Evolutionary conservation across 306 rosid species (phyloP).

Genomic region (Astragalus glycyphyllos): DNA sequence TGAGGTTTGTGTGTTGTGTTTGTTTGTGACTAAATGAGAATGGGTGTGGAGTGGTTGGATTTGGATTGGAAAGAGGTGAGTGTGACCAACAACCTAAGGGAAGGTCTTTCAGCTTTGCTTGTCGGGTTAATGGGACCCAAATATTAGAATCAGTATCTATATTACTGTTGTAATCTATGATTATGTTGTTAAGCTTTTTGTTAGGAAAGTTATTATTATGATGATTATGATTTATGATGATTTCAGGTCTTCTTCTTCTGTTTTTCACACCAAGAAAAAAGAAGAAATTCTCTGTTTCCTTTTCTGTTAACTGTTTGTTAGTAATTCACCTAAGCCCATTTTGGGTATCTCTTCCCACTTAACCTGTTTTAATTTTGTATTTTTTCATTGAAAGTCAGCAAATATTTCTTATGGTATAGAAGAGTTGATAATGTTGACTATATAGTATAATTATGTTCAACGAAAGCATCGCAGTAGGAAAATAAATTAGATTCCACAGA

Average conservation of each 20-base stretch:
- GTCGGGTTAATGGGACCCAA: constrained; percentile 78
- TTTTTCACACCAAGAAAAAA: constrained; percentile 3
- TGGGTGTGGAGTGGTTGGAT: constrained; percentile 75
- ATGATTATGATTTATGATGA: constrained; percentile 34
- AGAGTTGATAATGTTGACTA: constrained; percentile 50
- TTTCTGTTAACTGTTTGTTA: constrained; percentile 20
- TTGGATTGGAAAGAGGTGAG: constrained; percentile 48
- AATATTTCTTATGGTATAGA: constrained; percentile 31
- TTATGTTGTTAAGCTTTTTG: constrained; percentile 52
- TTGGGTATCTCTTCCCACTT: constrained; percentile 49
- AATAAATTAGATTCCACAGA: constrained; percentile 34
- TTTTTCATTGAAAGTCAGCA: constrained; percentile 1
- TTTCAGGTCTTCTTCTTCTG: constrained; percentile 47
- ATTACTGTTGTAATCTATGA: constrained; percentile 62
- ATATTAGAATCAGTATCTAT: constrained; percentile 68
- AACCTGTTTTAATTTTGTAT: neutral
- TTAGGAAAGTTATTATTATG: constrained; percentile 41
- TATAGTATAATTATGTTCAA: constrained; percentile 16
- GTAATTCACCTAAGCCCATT: constrained; percentile 41
- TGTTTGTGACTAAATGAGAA: constrained; percentile 42
- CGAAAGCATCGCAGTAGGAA: constrained; percentile 31
- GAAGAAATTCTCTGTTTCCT: neutral
- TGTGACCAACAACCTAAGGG: constrained; percentile 63
- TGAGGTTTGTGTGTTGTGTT: constrained; percentile 39
- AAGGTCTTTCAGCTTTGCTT: constrained; percentile 57